Conservation (phyloP, 371 early-diverging fungal genomes). For the Catenaria anguillulae region DNA sequence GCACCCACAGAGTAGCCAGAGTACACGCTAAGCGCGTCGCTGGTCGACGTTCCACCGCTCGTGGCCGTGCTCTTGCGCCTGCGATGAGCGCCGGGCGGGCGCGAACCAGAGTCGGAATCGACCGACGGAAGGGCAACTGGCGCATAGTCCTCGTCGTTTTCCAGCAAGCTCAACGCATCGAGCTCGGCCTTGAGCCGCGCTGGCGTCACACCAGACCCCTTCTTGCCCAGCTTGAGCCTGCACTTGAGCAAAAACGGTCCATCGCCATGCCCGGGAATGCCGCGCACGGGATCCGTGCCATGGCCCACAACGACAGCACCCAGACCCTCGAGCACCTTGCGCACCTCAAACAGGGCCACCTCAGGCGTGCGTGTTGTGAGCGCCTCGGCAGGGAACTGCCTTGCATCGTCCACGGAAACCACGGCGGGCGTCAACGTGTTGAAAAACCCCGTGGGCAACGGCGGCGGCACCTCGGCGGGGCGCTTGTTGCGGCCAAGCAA, state of each 20-base stretch:
- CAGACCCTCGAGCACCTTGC: conserved; percentile 3
- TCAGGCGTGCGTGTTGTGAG: neutral
- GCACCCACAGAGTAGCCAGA: neutral
- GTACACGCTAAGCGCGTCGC: neutral
- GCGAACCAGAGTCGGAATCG: neutral
- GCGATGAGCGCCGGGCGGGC: neutral
- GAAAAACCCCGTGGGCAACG: neutral
- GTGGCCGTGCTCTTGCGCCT: neutral
- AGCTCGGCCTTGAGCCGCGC: conserved; percentile 6
- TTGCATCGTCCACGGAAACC: neutral
- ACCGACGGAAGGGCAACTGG: neutral
- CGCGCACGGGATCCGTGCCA: neutral
- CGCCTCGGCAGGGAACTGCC: neutral
- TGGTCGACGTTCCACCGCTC: neutral
- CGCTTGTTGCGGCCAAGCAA: neutral
- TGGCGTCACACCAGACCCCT: neutral
- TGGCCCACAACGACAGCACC: neutral
- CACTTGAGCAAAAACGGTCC: neutral
- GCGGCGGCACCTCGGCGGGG: neutral
- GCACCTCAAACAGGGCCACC: neutral
- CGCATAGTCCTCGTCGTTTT: neutral
- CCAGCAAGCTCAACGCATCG: neutral
- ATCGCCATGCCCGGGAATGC: conserved; percentile 1
- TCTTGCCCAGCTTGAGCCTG: neutral
- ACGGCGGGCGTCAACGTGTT: neutral